phyloP scores from a whole-genome alignment of 1,284 basidiomycete species.

The Caloboletus firmus region DNA sequence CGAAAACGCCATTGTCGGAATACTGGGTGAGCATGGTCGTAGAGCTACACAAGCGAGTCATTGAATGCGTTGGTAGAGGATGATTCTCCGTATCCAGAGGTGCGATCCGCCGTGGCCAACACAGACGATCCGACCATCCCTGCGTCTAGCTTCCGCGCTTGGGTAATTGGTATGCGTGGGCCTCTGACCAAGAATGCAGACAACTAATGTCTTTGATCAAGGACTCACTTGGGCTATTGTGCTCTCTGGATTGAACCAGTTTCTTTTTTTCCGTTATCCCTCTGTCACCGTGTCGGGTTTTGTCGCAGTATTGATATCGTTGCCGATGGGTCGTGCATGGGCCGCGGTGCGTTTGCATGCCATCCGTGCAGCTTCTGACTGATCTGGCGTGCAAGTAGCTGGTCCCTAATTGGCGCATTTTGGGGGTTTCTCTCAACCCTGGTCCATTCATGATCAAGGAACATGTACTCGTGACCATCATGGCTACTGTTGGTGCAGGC shows the following conservation, averaged over 20 bases:
- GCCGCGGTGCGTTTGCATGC: slow-evolving; percentile 35
- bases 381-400: slow-evolving; percentile 19
- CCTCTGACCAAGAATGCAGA: no score
- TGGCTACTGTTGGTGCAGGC: slow-evolving; percentile 67
- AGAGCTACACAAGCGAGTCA: not conserved
- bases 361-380: not conserved
- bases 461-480: slow-evolving; percentile 70
- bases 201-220: slow-evolving; percentile 5
- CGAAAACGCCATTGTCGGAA: slow-evolving; percentile 41
- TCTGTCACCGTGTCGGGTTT: slow-evolving; percentile 50
- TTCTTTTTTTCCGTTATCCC: slow-evolving; percentile 68
- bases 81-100: slow-evolving; percentile 72
- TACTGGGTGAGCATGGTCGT: slow-evolving; percentile 29
- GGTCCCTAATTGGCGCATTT: slow-evolving; percentile 56
- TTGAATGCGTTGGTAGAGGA: slow-evolving; percentile 38
- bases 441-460: slow-evolving; percentile 76
- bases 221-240: slow-evolving; percentile 53
- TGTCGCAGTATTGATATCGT: slow-evolving; percentile 62
- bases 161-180: slow-evolving; percentile 53
- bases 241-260: slow-evolving; percentile 62
- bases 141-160: slow-evolving; percentile 60
- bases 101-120: slow-evolving; percentile 74
- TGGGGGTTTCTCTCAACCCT: slow-evolving; percentile 62
- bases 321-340: slow-evolving; percentile 65
- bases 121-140: slow-evolving; percentile 68